Evolutionary conservation across 2,329 filamentous ascomycete species (phyloP), one percentile per base, ranked within the genome.

Genomic region (Epichloe coenophiala): DNA sequence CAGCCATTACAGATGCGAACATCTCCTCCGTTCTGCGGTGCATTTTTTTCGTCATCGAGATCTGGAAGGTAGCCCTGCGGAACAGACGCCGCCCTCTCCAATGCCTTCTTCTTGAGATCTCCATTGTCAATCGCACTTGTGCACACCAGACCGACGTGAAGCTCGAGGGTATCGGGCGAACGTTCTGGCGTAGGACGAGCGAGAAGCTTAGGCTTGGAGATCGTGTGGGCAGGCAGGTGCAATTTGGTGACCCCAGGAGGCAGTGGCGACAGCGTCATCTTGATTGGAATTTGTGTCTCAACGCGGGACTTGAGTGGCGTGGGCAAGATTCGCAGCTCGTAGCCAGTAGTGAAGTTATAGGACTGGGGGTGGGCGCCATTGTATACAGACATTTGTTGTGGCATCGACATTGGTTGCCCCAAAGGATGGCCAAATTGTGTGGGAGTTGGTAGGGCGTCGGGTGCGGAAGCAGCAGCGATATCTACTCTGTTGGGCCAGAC

Each of bases 271-370:
- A 97, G 68, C 0, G 83, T 85, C 66, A 97, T 76, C 60, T 84
- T 84, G 58, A 96, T 88, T 8, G 86, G 87, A 58, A 97, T 96
- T 63, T 97, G 93, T 0, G 93, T 97, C 70, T 98, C 93, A 17
- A 97, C 93, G 21, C 93, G 83, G 15, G 90, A 95, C 67, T 96
- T 97, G 51, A 80, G 64, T 5, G 84, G 84, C 3, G 80, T 86
- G 5, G 81, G 80, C 55, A 83, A 75, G 42, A 87, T 78, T 12
- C 75, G 77, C 39, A 87, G 65, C 47, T 68, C 67, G 47, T 67
- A 74, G 17, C 58, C 58, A 31, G 62, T 57, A 17, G 57, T 60
- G 43, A 66, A 68, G 38, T 58, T 63, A 44, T 62, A 67, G 11
- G 59, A 52, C 21, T 55, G 49, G 6, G 56, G 51, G 21, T 56